Conservation (phyloP, 208 protist species). For the Trypanosoma cruzi region DNA sequence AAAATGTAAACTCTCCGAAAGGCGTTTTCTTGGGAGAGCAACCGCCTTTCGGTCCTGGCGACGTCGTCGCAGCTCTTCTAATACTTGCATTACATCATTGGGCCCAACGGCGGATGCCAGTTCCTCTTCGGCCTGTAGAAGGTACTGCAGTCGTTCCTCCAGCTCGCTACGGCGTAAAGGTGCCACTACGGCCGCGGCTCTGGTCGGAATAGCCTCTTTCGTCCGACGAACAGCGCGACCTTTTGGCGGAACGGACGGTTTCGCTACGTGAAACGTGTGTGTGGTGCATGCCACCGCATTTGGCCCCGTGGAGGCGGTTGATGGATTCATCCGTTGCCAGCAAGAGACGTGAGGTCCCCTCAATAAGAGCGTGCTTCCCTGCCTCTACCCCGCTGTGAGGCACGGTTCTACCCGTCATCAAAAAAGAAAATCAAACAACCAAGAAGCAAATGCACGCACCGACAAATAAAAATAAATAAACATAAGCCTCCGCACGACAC, state of each 20-base stretch:
- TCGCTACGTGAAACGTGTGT: background rate
- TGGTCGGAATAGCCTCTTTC: background rate
- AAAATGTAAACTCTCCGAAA: background rate
- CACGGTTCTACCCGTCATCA: background rate
- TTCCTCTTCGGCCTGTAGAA: constrained; percentile 12
- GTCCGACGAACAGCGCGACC: background rate
- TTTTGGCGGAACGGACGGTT: background rate
- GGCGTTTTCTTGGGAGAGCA: background rate
- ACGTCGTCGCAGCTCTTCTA: constrained; percentile 21
- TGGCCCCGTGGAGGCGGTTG: background rate
- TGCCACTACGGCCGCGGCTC: background rate
- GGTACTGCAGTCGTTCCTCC: constrained; percentile 30
- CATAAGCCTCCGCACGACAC: background rate
- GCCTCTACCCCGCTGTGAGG: too few species aligned
- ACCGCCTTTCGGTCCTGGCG: constrained; percentile 24
- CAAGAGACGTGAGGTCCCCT: background rate
- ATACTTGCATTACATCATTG: constrained; percentile 21
- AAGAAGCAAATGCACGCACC: background rate
- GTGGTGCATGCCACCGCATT: background rate
- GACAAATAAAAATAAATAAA: background rate
- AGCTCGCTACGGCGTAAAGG: constrained; percentile 2
- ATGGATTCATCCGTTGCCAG: background rate
- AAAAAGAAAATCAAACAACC: background rate
- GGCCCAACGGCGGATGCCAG: background rate
- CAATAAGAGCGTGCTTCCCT: background rate